Evolutionary conservation across 768 basidiomycete species (phyloP).

Genomic region (Agrocybe praecox): DNA sequence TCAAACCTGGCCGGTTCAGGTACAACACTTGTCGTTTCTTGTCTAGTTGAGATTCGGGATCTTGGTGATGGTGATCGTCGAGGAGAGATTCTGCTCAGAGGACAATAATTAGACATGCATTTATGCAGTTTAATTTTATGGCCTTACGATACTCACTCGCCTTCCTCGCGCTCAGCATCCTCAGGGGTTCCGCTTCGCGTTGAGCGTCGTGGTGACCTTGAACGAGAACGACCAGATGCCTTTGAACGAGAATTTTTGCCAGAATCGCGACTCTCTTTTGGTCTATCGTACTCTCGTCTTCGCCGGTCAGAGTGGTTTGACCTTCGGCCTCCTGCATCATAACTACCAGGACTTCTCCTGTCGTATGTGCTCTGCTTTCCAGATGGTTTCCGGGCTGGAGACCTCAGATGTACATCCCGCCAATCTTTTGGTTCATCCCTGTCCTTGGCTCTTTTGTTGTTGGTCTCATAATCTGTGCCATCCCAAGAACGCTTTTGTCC

Average conservation of each 20-base stretch:
- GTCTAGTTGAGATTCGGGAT: constrained; percentile 14
- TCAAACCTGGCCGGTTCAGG: neutral
- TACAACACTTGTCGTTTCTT: constrained; percentile 29
- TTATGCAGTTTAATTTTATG: constrained; percentile 5
- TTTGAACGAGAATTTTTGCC: constrained; percentile 11
- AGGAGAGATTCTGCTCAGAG: constrained; percentile 63
- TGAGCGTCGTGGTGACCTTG: constrained; percentile 24
- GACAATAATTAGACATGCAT: constrained; percentile 4
- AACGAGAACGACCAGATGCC: constrained; percentile 12
- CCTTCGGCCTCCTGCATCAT: constrained; percentile 14
- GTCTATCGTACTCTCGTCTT: constrained; percentile 13
- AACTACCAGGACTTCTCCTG: constrained; percentile 18
- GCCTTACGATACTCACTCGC: constrained; percentile 78
- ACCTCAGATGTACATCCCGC: constrained; percentile 67
- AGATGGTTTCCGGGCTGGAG: constrained; percentile 29
- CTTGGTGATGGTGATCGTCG: constrained; percentile 33
- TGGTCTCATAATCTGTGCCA: constrained; percentile 44
- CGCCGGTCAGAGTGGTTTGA: constrained; percentile 13
- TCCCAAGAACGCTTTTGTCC: constrained; percentile 84
- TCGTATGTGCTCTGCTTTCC: constrained; percentile 35
- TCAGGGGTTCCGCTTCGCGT: constrained; percentile 22
- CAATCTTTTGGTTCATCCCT: constrained; percentile 63
- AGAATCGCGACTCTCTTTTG: constrained; percentile 13
- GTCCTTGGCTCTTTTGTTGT: constrained; percentile 57
- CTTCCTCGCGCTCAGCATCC: constrained; percentile 81